phyloP scores from a whole-genome alignment of 345 rosid species.

The Brassica carinata region DNA sequence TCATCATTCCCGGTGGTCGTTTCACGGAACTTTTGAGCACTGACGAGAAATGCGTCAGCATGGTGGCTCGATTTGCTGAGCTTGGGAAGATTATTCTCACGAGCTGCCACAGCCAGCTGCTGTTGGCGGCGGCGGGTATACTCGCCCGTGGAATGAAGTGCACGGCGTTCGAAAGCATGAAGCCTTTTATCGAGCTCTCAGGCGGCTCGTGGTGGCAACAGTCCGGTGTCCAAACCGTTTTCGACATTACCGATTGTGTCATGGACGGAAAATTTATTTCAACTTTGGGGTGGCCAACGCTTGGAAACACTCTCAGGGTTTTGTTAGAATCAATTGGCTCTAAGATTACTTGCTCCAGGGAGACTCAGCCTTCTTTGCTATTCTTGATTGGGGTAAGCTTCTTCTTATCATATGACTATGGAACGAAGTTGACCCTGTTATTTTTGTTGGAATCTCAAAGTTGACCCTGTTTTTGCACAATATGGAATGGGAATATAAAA shows the following conservation, averaged over 20 bases:
- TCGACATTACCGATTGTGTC: slow-evolving; percentile 49
- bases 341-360: slow-evolving; percentile 27
- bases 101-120: slow-evolving; percentile 56
- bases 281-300: slow-evolving; percentile 58
- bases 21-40: slow-evolving; percentile 49
- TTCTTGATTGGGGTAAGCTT: slow-evolving; percentile 53
- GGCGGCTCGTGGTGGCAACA: slow-evolving; percentile 60
- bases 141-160: slow-evolving; percentile 48
- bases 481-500: background rate
- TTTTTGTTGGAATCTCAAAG: background rate
- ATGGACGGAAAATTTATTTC: slow-evolving; percentile 48
- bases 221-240: slow-evolving; percentile 33
- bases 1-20: slow-evolving; percentile 55
- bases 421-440: background rate
- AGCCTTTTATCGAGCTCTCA: slow-evolving; percentile 50
- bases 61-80: slow-evolving; percentile 43
- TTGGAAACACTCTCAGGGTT: slow-evolving; percentile 43
- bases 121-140: slow-evolving; percentile 52
- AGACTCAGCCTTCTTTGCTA: slow-evolving; percentile 40
- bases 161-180: slow-evolving; percentile 57
- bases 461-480: background rate
- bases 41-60: slow-evolving; percentile 42
- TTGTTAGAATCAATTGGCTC: slow-evolving; percentile 51
- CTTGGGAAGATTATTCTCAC: slow-evolving; percentile 49
- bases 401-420: background rate